A percentile compares a stretch with the other conserved stretches of the same genome.
phyloP scores from a whole-genome alignment of 2,329 filamentous ascomycete species.

The Penicillium aurantiogriseum region DNA sequence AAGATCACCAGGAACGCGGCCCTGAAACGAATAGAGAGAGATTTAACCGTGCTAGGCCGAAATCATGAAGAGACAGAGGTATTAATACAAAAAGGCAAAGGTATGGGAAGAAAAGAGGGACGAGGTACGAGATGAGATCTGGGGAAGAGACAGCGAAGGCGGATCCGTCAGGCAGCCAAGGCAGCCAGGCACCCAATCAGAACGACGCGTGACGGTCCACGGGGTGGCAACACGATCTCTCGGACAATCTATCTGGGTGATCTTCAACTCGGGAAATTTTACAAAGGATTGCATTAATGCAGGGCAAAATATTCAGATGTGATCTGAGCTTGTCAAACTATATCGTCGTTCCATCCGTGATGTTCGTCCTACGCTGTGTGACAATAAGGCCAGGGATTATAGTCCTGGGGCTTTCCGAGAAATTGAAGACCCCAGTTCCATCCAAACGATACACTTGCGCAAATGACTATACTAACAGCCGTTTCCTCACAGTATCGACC shows the following conservation, averaged over 20 bases:
- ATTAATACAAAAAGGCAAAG: background rate
- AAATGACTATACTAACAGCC: conserved; percentile 6
- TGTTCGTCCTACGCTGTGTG: conserved; percentile 1
- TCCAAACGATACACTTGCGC: background rate
- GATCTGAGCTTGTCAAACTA: background rate
- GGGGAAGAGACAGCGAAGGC: conserved; percentile 5
- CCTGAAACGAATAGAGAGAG: background rate
- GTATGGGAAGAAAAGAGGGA: background rate
- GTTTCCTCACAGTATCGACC: conserved; percentile 1
- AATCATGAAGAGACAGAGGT: background rate
- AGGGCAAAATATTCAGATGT: background rate
- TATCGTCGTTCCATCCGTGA: background rate
- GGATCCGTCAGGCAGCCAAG: conserved; percentile 8
- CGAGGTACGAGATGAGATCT: conserved; percentile 4
- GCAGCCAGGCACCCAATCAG: conserved; percentile 12
- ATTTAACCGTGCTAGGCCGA: background rate
- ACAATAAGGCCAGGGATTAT: background rate
- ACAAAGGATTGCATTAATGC: background rate
- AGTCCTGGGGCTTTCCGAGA: background rate
- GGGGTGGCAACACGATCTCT: conserved; percentile 2
- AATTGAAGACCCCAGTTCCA: background rate
- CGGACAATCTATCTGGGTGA: background rate
- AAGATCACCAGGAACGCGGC: conserved; percentile 17
- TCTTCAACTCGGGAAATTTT: background rate
- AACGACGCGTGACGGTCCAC: background rate